Evolutionary conservation across 148 eudicot species (phyloP), one percentile per base, ranked within the genome.

Genomic region (Rhododendron williamsianum): DNA sequence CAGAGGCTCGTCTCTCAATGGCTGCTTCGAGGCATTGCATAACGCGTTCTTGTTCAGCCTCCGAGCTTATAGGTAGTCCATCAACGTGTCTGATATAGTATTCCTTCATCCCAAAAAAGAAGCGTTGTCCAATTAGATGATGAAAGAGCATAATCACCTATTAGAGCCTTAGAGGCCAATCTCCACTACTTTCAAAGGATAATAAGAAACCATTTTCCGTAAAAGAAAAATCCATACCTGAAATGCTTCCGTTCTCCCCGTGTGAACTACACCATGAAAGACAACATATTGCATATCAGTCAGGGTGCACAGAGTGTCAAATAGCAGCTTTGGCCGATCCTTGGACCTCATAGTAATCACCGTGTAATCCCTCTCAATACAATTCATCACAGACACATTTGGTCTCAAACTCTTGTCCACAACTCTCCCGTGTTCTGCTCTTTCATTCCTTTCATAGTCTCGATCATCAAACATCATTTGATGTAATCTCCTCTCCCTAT

Each of bases 201-300:
- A 35, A 74, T 25, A 23, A 76, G 4, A 52, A 36, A 56, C 48
- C 49, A 6, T 33, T 73, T 54, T 15, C 65, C 60, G 60, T 1
- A 38, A 71, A 71, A 30, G 41, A 33, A 71, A 71, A 33, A 25
- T 58, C 16, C 9, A 46, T 88, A 94, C 98, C 98, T 94, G 96
- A 84, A 89, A 92, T 41, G 98, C 98, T 87, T 94, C 96, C 35
- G 19, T 83, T 35, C 89, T 88, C n/a, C 88, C 90, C 0, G 95
- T 86, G 35, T 87, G 82, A 27, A 92, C 94, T 83, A 89, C 90
- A 35, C 96, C 99, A 88, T 96, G 99, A 56, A 92, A 96, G 33
- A 96, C 98, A 16, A 95, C 98, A 84, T 96, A 96, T 80, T 93
- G 90, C 98, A 96, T 93, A 86, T 96, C 99, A 19, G 99, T 96